A percentile compares a stretch with the other conserved stretches of the same genome.
phyloP scores from a whole-genome alignment of 78 protist genomes.

The Protostelium mycophagum region DNA sequence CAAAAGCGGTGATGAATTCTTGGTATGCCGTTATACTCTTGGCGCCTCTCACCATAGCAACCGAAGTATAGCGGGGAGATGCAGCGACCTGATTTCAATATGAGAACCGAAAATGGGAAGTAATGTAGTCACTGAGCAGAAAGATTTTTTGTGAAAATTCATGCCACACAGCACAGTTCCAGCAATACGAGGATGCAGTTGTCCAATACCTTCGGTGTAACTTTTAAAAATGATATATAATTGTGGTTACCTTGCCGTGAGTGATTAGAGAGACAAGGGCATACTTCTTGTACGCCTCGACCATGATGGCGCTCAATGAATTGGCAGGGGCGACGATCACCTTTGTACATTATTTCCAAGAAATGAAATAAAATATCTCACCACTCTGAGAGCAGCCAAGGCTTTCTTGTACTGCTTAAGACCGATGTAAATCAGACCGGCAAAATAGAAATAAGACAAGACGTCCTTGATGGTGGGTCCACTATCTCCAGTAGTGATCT shows the following conservation, averaged over 20 bases:
- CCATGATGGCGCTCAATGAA: constrained; percentile 61
- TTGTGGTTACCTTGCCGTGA: constrained; percentile 23
- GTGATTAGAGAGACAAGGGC: constrained; percentile 29
- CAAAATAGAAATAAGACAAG: constrained; percentile 71
- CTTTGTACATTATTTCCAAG: constrained; percentile 7
- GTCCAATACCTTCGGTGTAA: too few relatives aligned
- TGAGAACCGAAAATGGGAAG: background rate
- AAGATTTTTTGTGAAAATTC: too few relatives aligned
- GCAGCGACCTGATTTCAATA: too few relatives aligned
- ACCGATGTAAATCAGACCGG: constrained; percentile 73
- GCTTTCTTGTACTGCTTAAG: constrained; percentile 67
- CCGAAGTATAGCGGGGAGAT: constrained; percentile 51
- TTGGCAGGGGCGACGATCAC: constrained; percentile 65
- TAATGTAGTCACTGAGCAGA: background rate
- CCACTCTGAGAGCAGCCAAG: constrained; percentile 37
- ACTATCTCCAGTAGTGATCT: constrained; percentile 30
- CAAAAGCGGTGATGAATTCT: constrained; percentile 25
- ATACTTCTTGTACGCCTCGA: constrained; percentile 81
- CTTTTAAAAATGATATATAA: background rate
- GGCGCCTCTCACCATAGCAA: constrained; percentile 38
- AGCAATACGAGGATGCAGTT: too few relatives aligned
- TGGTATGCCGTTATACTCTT: constrained; percentile 44
- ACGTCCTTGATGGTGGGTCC: constrained; percentile 45
- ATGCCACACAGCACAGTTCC: too few relatives aligned
- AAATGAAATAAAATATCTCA: background rate